Percentiles rank a stretch among this genome's conserved stretches.
Conservation (phyloP, 768 basidiomycete genomes). For the Gloeostereum incarnatum region DNA sequence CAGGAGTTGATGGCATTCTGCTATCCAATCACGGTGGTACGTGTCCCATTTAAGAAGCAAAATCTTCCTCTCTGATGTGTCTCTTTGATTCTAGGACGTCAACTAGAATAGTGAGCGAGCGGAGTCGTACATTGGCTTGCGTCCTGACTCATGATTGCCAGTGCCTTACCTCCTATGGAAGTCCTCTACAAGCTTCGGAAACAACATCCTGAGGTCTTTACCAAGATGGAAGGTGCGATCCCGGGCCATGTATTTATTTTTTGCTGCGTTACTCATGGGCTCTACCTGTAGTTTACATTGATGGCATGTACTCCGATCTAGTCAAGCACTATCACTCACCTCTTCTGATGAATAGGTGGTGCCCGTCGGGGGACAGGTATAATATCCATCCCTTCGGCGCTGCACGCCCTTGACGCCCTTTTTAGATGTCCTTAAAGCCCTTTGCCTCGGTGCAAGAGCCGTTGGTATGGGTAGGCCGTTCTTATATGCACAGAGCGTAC, state of each 20-base stretch:
- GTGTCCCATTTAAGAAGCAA: conserved; percentile 8
- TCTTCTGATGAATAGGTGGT: conserved; percentile 28
- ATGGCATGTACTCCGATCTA: conserved; percentile 61
- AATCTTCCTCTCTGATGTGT: conserved; percentile 3
- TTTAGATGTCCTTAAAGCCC: conserved; percentile 77
- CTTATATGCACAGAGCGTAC: conserved; percentile 78
- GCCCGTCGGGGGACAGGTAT: conserved; percentile 69
- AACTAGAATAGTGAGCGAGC: conserved; percentile 63
- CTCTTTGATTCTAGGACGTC: conserved; percentile 55
- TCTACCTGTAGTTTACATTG: conserved; percentile 61
- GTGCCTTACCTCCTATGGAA: conserved; percentile 71
- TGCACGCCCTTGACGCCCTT: neutral
- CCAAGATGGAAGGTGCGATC: conserved; percentile 51
- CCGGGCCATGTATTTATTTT: conserved; percentile 4
- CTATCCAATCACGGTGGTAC: conserved; percentile 87
- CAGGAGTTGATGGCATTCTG: conserved; percentile 82
- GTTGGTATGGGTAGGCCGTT: conserved; percentile 84
- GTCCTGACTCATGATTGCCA: conserved; percentile 20
- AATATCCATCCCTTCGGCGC: conserved; percentile 7
- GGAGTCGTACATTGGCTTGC: neutral
- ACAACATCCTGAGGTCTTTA: conserved; percentile 67
- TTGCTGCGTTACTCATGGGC: conserved; percentile 3
- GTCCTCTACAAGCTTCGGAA: conserved; percentile 66
- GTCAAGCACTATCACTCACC: neutral
- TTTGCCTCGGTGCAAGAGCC: conserved; percentile 81